These are phyloP conservation scores for Orychophragmus violaceus DNA, from an alignment of 345 rosid species.

Conservation along the genomic window DNA sequence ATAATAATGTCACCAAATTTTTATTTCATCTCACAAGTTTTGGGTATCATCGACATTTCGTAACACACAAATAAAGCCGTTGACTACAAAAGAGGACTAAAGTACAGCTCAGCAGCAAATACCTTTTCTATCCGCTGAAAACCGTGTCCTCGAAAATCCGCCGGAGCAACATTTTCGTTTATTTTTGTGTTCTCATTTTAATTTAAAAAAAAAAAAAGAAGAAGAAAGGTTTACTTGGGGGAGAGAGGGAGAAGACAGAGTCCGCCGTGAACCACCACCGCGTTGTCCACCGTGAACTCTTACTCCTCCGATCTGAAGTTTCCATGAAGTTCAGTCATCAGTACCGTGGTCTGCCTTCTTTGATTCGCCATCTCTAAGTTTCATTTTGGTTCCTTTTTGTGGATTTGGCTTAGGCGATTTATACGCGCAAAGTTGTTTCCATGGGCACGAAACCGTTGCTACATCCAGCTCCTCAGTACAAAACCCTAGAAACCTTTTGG, in stretches of 20 bases:
- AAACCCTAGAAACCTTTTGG: slow-evolving; percentile 80
- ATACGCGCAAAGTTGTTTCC: not conserved
- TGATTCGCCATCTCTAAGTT: slow-evolving; percentile 12
- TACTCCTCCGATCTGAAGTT: slow-evolving; percentile 18
- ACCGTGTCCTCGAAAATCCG: not conserved
- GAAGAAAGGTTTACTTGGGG: slow-evolving; percentile 1
- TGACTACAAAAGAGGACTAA: slow-evolving; percentile 14
- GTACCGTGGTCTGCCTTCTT: not conserved
- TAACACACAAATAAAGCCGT: not conserved
- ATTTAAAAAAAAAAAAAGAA: not conserved
- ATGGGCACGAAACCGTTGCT: slow-evolving; percentile 89
- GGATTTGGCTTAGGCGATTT: not conserved
- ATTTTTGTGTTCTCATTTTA: not conserved
- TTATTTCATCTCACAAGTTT: too few relatives aligned
- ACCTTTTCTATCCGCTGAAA: slow-evolving; percentile 7
- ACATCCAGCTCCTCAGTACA: slow-evolving; percentile 76
- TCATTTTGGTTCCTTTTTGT: too few relatives aligned
- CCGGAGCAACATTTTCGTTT: not conserved
- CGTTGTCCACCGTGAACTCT: slow-evolving; percentile 12
- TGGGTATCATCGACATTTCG: slow-evolving; percentile 10
- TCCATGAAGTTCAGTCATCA: not conserved
- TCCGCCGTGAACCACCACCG: slow-evolving; percentile 8
- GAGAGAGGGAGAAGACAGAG: not conserved
- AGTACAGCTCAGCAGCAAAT: slow-evolving; percentile 8
- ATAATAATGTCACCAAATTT: too few relatives aligned